Evolutionary conservation across 176 grass and related monocot species (phyloP).

Genomic region (Paspalum notatum): DNA sequence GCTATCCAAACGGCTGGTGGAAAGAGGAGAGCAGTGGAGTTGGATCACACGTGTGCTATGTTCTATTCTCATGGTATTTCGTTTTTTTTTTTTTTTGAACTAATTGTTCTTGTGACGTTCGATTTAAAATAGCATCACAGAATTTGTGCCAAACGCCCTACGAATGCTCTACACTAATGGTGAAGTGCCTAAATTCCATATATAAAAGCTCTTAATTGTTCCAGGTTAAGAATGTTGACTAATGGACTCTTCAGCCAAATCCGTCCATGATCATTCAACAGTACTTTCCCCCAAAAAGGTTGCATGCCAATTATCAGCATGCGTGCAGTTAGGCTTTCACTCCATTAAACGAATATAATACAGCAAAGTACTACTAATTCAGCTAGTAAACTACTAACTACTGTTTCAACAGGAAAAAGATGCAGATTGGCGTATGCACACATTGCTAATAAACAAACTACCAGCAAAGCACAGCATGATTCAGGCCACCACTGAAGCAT

Average conservation of each 20-base stretch:
- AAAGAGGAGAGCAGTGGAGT: background rate
- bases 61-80: slow-evolving; percentile 3
- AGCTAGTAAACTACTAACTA: slow-evolving; percentile 25
- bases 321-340: slow-evolving; percentile 37
- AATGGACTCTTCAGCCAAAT: slow-evolving; percentile 20
- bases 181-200: slow-evolving; percentile 34
- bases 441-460: slow-evolving; percentile 26
- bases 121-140: slow-evolving; percentile 31
- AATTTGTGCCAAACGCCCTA: slow-evolving; percentile 41
- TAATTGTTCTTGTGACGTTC: background rate
- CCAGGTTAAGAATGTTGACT: slow-evolving; percentile 39
- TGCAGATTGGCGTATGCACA: slow-evolving; percentile 35
- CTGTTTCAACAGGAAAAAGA: slow-evolving; percentile 35
- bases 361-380: background rate
- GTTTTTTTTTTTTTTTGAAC: background rate
- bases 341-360: slow-evolving; percentile 43
- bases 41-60: slow-evolving; percentile 29
- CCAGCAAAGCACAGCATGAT: slow-evolving; percentile 17
- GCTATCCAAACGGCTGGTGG: slow-evolving; percentile 13
- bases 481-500: slow-evolving; percentile 36
- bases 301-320: slow-evolving; percentile 3
- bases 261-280: slow-evolving; percentile 8
- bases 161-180: slow-evolving; percentile 10
- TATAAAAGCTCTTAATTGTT: background rate
- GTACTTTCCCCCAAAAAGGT: slow-evolving; percentile 9